Percentiles rank a stretch among this genome's conserved stretches.
phyloP scores from a whole-genome alignment of 176 grass and related monocot genomes.

The Oryza meridionalis region DNA sequence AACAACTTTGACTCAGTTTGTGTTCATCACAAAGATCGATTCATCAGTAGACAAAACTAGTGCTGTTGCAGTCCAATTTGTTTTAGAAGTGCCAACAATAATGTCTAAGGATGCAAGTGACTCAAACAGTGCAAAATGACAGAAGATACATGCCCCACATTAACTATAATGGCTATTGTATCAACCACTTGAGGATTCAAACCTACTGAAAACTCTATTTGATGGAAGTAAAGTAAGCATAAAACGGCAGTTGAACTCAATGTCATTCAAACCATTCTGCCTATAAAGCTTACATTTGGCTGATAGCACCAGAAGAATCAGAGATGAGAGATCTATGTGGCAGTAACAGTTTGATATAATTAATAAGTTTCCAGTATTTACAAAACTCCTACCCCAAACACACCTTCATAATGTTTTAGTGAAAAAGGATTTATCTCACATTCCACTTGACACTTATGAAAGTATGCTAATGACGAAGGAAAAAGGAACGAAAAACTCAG shows the following conservation, averaged over 20 bases:
- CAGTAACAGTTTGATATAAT: constrained; percentile 16
- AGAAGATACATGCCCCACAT: constrained; percentile 34
- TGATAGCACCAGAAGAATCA: constrained; percentile 21
- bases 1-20: constrained; percentile 35
- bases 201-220: constrained; percentile 27
- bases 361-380: not conserved
- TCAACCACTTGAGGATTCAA: constrained; percentile 23
- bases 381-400: not conserved
- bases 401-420: constrained; percentile 16
- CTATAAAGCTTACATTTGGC: constrained; percentile 58
- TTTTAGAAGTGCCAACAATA: constrained; percentile 18
- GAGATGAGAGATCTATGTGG: constrained; percentile 17
- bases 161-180: constrained; percentile 23
- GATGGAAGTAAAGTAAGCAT: constrained; percentile 24
- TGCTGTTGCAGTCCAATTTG: constrained; percentile 31
- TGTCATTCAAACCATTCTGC: constrained; percentile 22
- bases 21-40: constrained; percentile 11
- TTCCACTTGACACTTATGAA: not conserved
- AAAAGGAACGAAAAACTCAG: not conserved
- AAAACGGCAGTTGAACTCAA: constrained; percentile 16
- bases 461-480: not conserved
- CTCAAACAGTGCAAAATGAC: constrained; percentile 24
- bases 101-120: constrained; percentile 10
- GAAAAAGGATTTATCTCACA: not conserved
- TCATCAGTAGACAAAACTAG: constrained; percentile 29